A percentile compares a stretch with the other conserved stretches of the same genome.
phyloP scores from a whole-genome alignment of 2,329 filamentous ascomycete genomes.

The Periglandula ipomoeae region DNA sequence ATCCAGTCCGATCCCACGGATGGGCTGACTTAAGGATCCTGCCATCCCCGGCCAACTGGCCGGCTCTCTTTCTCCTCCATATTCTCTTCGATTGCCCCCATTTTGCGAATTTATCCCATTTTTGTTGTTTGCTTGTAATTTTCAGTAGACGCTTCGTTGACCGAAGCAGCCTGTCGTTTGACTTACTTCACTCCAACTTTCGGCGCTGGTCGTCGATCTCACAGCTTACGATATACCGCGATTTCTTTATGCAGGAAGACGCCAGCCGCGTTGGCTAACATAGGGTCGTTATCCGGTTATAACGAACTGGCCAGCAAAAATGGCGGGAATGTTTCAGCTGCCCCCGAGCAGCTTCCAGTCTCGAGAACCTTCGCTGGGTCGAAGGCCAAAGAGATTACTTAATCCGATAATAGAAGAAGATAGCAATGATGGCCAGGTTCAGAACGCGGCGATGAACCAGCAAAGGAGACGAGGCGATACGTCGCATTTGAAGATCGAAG shows the following conservation, averaged over 20 bases:
- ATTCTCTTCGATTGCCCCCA: slow-evolving; percentile 26
- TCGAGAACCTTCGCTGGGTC: slow-evolving; percentile 46
- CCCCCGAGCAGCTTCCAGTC: slow-evolving; percentile 28
- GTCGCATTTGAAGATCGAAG: slow-evolving; percentile 42
- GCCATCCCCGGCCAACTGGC: slow-evolving; percentile 17
- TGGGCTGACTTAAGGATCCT: slow-evolving; percentile 20
- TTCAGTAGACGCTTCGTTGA: slow-evolving; percentile 33
- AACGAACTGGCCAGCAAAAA: slow-evolving; percentile 22
- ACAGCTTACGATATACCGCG: slow-evolving; percentile 10
- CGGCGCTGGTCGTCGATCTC: slow-evolving; percentile 28
- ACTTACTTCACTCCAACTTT: slow-evolving; percentile 12
- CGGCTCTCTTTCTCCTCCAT: slow-evolving; percentile 20
- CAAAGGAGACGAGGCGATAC: slow-evolving; percentile 19
- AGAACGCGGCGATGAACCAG: slow-evolving; percentile 12
- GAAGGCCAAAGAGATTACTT: slow-evolving; percentile 44
- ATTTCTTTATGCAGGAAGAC: neutral
- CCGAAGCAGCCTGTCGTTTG: slow-evolving; percentile 34
- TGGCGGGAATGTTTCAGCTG: slow-evolving; percentile 32
- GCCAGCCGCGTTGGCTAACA: neutral
- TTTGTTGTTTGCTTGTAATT: slow-evolving; percentile 16
- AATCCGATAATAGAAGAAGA: slow-evolving; percentile 58
- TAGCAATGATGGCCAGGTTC: slow-evolving; percentile 27
- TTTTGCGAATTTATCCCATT: slow-evolving; percentile 14
- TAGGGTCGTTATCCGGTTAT: slow-evolving; percentile 19
- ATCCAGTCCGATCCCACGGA: slow-evolving; percentile 8